A percentile compares a stretch with the other conserved stretches of the same genome.
These are phyloP conservation scores for Auricularia heimuer DNA, from an alignment of 768 basidiomycete species.

Conservation along the genomic window DNA sequence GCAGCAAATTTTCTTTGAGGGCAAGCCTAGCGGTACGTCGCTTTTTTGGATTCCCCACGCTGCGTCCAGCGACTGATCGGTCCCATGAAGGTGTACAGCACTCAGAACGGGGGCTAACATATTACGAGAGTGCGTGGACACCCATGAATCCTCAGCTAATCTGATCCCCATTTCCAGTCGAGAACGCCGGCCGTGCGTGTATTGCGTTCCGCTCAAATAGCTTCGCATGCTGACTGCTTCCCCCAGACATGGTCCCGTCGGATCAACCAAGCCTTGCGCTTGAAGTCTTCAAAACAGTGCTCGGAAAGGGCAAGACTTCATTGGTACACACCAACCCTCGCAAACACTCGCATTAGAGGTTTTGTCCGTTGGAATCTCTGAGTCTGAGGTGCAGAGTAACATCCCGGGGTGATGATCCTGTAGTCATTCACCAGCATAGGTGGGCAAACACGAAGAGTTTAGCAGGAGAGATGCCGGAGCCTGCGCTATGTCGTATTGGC, in stretches of 20 bases:
- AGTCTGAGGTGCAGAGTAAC: no score
- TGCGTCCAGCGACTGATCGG: background rate
- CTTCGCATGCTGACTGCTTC: background rate
- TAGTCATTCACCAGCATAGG: no score
- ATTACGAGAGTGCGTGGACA: background rate
- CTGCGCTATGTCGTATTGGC: no score
- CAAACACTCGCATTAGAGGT: no score
- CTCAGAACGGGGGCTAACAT: background rate
- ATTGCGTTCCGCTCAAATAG: background rate
- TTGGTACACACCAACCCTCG: no score
- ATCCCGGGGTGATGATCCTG: no score
- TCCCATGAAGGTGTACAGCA: background rate
- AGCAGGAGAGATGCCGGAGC: no score
- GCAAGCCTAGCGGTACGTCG: background rate
- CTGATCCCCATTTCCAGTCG: background rate
- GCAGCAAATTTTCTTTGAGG: background rate
- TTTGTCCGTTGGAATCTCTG: no score
- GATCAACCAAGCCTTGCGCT: constrained; percentile 7
- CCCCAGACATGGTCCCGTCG: constrained; percentile 5
- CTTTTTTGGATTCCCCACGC: no score
- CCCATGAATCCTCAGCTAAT: background rate
- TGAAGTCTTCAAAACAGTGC: constrained; percentile 4
- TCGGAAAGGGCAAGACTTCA: background rate
- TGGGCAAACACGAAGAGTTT: no score
- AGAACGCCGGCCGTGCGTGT: constrained; percentile 3